Evolutionary conservation across 2,329 filamentous ascomycete genomes (phyloP).

Genomic region (Hypoxylon sp.): DNA sequence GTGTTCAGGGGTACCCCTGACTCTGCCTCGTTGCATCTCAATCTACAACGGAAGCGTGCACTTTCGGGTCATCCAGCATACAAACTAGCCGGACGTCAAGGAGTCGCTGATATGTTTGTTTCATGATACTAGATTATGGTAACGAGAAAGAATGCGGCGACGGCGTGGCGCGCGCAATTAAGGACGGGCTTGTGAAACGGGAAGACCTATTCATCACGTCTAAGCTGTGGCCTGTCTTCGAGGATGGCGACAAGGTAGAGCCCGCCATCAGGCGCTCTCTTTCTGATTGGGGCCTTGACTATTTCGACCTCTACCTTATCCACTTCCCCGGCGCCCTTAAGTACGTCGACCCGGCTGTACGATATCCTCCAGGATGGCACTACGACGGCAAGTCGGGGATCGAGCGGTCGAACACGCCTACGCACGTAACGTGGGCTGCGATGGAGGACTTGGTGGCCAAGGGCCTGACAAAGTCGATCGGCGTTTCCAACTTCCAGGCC

Average conservation of each 20-base stretch:
- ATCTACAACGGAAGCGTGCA: constrained; percentile 23
- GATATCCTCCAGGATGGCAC: constrained; percentile 85
- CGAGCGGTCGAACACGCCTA: constrained; percentile 74
- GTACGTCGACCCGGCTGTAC: constrained; percentile 82
- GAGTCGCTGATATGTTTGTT: constrained; percentile 28
- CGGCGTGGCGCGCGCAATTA: constrained; percentile 82
- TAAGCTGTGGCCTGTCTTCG: constrained; percentile 95
- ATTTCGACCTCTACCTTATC: constrained; percentile 90
- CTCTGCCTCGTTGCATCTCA: constrained; percentile 9
- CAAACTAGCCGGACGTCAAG: neutral
- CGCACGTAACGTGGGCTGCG: constrained; percentile 85
- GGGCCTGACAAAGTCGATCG: constrained; percentile 78
- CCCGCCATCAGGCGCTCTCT: constrained; percentile 82
- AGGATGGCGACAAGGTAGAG: constrained; percentile 81
- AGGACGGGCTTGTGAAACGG: constrained; percentile 83
- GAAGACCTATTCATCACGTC: constrained; percentile 92
- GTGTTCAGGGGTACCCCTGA: constrained; percentile 25
- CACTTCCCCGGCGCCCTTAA: constrained; percentile 91
- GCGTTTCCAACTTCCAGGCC: constrained; percentile 85
- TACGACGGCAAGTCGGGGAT: constrained; percentile 73
- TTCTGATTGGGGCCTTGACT: constrained; percentile 85
- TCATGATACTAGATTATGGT: constrained; percentile 74
- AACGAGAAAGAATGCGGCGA: constrained; percentile 84
- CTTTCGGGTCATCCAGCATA: constrained; percentile 2
- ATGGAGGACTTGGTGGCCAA: constrained; percentile 81